Evolutionary conservation across 1,284 basidiomycete genomes (phyloP).

Genomic region (Cryptococcus sp.): DNA sequence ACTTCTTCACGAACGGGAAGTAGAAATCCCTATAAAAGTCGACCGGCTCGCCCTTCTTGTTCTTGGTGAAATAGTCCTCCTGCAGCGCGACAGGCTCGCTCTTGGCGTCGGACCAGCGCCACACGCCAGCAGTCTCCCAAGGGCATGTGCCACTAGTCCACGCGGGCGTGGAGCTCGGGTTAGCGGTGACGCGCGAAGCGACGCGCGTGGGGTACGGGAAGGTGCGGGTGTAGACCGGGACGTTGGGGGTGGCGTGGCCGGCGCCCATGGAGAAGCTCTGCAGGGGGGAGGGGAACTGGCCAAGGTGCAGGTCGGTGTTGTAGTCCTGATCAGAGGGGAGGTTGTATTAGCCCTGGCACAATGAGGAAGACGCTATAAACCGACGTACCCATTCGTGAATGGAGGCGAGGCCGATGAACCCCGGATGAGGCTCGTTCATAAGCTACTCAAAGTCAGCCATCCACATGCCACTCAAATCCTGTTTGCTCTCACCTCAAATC

Average conservation of each 20-base stretch:
- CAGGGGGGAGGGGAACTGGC: conserved; percentile 73
- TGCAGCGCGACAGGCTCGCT: conserved; percentile 70
- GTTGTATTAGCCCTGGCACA: background rate
- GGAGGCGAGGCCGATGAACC: conserved; percentile 78
- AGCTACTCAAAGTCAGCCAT: conserved; percentile 54
- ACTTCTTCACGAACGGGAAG: conserved; percentile 71
- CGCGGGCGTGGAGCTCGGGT: conserved; percentile 57
- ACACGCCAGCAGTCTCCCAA: conserved; percentile 90
- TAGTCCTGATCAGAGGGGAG: conserved; percentile 56
- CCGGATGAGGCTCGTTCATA: conserved; percentile 95
- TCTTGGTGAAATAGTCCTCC: conserved; percentile 78
- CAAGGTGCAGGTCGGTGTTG: conserved; percentile 88
- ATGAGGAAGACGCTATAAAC: background rate
- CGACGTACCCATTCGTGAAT: conserved; percentile 66
- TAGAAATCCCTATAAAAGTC: conserved; percentile 85
- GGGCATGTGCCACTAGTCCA: conserved; percentile 74
- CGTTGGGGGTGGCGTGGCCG: conserved; percentile 64
- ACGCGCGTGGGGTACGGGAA: conserved; percentile 76
- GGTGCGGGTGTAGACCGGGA: conserved; percentile 71
- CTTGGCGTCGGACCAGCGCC: conserved; percentile 77
- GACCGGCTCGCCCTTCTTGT: conserved; percentile 63
- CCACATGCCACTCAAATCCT: background rate
- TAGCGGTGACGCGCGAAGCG: conserved; percentile 49
- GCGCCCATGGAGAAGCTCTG: conserved; percentile 80
- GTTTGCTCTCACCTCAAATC: conserved; percentile 73